These are phyloP conservation scores for Calophaca sinica DNA, from an alignment of 306 rosid species.

Conservation along the genomic window DNA sequence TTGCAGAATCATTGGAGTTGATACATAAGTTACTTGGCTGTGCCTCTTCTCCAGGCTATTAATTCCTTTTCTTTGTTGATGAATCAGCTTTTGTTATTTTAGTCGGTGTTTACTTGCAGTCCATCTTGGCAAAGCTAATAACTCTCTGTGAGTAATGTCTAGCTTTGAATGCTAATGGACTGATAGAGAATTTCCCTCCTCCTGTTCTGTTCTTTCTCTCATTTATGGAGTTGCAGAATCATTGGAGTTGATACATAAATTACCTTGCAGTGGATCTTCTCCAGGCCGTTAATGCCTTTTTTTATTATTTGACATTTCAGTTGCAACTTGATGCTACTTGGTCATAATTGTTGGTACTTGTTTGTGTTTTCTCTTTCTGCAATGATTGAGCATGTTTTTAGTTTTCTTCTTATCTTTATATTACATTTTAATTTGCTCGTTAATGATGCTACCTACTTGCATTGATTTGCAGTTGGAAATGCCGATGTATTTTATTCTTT, in stretches of 20 bases:
- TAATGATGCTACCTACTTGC: not conserved
- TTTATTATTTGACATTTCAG: not conserved
- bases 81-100: no score
- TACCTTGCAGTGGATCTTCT: not conserved
- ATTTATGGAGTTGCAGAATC: constrained; percentile 51
- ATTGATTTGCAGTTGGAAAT: not conserved
- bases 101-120: constrained; percentile 28
- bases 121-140: constrained; percentile 85
- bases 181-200: constrained; percentile 40
- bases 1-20: constrained; percentile 50
- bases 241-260: constrained; percentile 53
- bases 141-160: constrained; percentile 50
- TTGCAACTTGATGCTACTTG: not conserved
- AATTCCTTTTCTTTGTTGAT: no score
- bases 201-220: constrained; percentile 47
- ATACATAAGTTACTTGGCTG: not conserved
- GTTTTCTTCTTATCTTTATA: not conserved
- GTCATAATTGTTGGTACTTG: not conserved
- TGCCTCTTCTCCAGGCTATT: no score
- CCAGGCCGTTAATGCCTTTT: not conserved
- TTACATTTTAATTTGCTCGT: not conserved
- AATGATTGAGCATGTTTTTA: not conserved
- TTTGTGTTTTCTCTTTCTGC: not conserved
- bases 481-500: not conserved
- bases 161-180: constrained; percentile 76